A percentile compares a stretch with the other conserved stretches of the same genome.
Evolutionary conservation across 2,329 filamentous ascomycete species (phyloP).

Genomic region (Juglanconis sp.): DNA sequence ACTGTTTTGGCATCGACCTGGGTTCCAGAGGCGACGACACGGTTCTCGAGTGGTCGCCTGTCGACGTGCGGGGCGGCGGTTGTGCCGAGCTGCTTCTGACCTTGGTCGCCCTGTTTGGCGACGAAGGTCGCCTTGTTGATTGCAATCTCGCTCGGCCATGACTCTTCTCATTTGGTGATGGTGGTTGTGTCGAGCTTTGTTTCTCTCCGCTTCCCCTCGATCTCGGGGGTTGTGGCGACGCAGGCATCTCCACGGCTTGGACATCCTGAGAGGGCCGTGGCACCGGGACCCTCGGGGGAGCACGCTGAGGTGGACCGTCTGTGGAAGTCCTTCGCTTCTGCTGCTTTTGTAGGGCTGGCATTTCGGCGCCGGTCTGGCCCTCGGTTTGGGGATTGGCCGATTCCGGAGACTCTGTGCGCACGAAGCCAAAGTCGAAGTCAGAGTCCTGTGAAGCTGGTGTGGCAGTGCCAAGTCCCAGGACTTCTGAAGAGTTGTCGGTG

Average conservation of each 20-base stretch:
- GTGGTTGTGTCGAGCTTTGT: conserved; percentile 7
- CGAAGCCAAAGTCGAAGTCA: conserved; percentile 14
- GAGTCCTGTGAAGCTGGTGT: conserved; percentile 16
- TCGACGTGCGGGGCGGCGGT: conserved; percentile 29
- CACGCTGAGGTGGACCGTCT: not conserved
- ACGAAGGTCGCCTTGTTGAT: conserved; percentile 25
- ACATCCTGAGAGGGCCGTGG: not conserved
- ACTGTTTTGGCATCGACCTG: conserved; percentile 31
- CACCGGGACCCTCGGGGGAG: not conserved
- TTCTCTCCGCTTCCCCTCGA: conserved; percentile 1
- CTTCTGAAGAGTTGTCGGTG: conserved; percentile 15
- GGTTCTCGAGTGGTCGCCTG: conserved; percentile 28
- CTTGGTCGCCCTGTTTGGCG: conserved; percentile 31
- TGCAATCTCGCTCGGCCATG: conserved; percentile 21
- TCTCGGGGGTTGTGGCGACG: conserved; percentile 1
- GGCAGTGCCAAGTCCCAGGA: conserved; percentile 1
- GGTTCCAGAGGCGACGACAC: conserved; percentile 26
- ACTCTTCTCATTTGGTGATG: conserved; percentile 16
- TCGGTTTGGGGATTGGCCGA: not conserved
- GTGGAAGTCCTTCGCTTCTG: conserved; percentile 3
- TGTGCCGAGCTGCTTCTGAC: conserved; percentile 49
- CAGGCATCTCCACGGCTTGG: not conserved
- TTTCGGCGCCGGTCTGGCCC: not conserved
- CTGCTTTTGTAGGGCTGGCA: conserved; percentile 15
- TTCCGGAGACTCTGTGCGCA: conserved; percentile 15